phyloP scores from a whole-genome alignment of 805 yeast genomes.

The Komagataella phaffii region DNA sequence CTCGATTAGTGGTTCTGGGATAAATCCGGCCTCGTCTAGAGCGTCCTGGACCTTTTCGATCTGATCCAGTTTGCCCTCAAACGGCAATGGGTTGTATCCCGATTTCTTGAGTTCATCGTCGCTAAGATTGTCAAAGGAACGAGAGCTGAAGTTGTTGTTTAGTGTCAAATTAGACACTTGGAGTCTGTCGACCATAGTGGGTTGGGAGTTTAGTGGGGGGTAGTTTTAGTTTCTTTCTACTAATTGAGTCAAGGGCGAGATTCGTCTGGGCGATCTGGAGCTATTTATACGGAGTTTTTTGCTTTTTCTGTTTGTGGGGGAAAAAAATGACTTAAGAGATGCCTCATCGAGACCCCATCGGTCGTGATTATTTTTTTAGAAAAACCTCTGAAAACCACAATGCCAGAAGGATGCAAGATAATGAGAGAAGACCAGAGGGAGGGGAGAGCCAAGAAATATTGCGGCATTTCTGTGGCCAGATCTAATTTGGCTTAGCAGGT shows the following conservation, averaged over 20 bases:
- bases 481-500: not conserved
- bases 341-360: not conserved
- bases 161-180: constrained; percentile 9
- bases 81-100: constrained; percentile 68
- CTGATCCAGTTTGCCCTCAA: constrained; percentile 72
- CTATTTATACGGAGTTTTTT: not conserved
- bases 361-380: not conserved
- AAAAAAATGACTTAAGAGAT: not conserved
- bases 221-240: not conserved
- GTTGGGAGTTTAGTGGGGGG: not conserved
- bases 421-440: not conserved
- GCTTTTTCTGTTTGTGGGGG: not conserved
- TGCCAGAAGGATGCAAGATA: not conserved
- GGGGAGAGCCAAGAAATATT: not conserved
- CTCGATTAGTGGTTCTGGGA: constrained; percentile 80
- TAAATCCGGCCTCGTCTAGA: constrained; percentile 72
- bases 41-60: constrained; percentile 70
- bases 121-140: constrained; percentile 18
- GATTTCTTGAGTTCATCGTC: constrained; percentile 15
- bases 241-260: not conserved
- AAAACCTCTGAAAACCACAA: not conserved
- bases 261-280: not conserved
- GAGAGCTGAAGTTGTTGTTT: constrained; percentile 21
- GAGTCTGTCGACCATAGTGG: not conserved
- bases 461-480: not conserved